phyloP scores from a whole-genome alignment of 2,329 filamentous ascomycete genomes.

The Stachybotrys chlorohalonatus region DNA sequence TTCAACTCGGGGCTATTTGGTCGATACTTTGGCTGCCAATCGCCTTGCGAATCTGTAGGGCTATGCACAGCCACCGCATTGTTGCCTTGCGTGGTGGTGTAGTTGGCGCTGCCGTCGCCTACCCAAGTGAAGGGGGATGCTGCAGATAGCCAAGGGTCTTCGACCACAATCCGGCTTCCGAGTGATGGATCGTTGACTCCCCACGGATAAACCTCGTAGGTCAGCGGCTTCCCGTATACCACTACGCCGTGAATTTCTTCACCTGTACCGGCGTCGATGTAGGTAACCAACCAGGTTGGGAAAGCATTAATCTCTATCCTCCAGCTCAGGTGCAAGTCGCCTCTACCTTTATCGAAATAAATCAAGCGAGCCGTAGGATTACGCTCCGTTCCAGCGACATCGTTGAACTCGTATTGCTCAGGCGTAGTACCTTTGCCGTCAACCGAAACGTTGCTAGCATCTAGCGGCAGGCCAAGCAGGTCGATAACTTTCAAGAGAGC shows the following conservation, averaged over 20 bases:
- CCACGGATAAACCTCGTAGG: slow-evolving; percentile 48
- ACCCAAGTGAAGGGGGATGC: slow-evolving; percentile 47
- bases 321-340: slow-evolving; percentile 43
- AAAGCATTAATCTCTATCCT: slow-evolving; percentile 47
- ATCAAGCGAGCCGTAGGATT: slow-evolving; percentile 47
- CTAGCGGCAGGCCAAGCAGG: slow-evolving; percentile 20
- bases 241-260: slow-evolving; percentile 42
- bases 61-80: slow-evolving; percentile 44
- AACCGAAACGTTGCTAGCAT: slow-evolving; percentile 29
- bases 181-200: slow-evolving; percentile 44
- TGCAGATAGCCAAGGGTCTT: slow-evolving; percentile 36
- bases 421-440: slow-evolving; percentile 31
- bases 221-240: slow-evolving; percentile 47
- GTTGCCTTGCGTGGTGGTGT: slow-evolving; percentile 47
- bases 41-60: slow-evolving; percentile 28
- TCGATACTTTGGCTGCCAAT: slow-evolving; percentile 31
- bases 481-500: slow-evolving; percentile 29
- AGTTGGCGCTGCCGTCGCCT: slow-evolving; percentile 33
- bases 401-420: slow-evolving; percentile 31
- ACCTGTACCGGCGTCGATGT: slow-evolving; percentile 40
- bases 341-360: slow-evolving; percentile 41
- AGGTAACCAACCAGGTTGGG: slow-evolving; percentile 49
- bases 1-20: slow-evolving; percentile 29
- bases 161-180: slow-evolving; percentile 31
- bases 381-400: slow-evolving; percentile 35